Conservation (phyloP, 345 rosid species). For the Fremontodendron californicum region DNA sequence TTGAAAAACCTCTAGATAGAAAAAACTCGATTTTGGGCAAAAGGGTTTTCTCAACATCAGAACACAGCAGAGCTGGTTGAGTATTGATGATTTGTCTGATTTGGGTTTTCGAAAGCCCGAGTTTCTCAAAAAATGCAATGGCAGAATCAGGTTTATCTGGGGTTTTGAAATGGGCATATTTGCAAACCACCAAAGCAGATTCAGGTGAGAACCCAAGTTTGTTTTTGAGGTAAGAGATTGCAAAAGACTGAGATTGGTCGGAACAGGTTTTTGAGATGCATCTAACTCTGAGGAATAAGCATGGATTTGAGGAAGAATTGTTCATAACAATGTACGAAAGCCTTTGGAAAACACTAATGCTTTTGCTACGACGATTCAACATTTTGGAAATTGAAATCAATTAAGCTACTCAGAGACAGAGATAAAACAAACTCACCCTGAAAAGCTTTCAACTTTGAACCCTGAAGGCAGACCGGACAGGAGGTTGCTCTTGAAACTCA, state of each 20-base stretch:
- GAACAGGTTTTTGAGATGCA: not conserved
- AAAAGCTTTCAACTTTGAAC: not conserved
- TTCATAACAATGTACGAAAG: not conserved
- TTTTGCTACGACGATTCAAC: not conserved
- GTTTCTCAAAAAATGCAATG: not conserved
- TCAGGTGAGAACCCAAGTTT: not conserved
- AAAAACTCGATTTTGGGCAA: not conserved
- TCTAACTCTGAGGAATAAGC: not conserved
- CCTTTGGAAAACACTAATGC: not conserved
- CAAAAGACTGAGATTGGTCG: slow-evolving; percentile 7
- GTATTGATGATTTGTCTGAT: slow-evolving; percentile 16
- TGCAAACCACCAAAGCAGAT: not conserved
- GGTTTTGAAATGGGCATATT: not conserved
- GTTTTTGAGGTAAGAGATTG: slow-evolving; percentile 17
- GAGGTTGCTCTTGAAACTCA: slow-evolving; percentile 17
- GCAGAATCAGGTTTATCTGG: slow-evolving; percentile 13
- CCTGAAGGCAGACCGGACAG: not conserved
- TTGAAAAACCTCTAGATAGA: slow-evolving; percentile 2
- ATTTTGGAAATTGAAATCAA: not conserved
- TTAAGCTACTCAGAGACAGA: not conserved
- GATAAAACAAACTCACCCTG: not conserved
- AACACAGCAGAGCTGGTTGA: slow-evolving; percentile 21
- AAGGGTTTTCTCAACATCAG: slow-evolving; percentile 14
- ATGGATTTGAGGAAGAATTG: not conserved
- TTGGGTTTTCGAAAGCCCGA: slow-evolving; percentile 20